Base-by-base conservation (phyloP, 495 filamentous ascomycete species). In the Aspergillus avenaceus region DNA sequence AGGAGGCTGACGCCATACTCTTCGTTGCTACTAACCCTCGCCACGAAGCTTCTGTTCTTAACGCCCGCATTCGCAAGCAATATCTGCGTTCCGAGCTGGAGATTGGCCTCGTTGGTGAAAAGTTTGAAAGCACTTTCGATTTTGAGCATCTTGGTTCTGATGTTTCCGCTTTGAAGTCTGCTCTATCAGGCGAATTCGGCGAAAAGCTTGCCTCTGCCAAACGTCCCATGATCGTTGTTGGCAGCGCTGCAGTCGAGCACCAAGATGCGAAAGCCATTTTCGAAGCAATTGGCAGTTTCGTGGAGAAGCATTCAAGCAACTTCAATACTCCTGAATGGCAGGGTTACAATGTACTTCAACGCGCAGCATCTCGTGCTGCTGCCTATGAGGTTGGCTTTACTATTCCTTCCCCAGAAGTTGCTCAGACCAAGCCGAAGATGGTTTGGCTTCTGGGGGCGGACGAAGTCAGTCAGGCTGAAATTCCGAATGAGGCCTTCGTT, bases 361-460 rank as follows among this genome's bases (percentile, higher is more conserved):
- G 91, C 47, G 86, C 87, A 13, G 93, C 93, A 46, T 97, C 95
- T 42, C 83, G 93, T 41, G 84, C 84, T 16, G 93, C 88, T 56
- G 93, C 93, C 37, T 98, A 90, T 67, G 93, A 98, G 69, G 80
- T 98, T 58, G 93, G 93, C 63, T 98, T 97, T 70, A 87, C 87
- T 34, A 79, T 85, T 1, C 89, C 91, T 16, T 93, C 88, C 21
- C 75, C 84, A 4, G 73, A 78, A 26, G 87, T 93, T 41, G 84
- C 91, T 19, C 74, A 86, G 54, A 90, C 85, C 7, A 87, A 81
- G 52, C 88, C 93, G 36, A 98, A 97, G 77, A 87, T 98, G 61
- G 70, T 98, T 66, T 98, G 91, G 90, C 88, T 98, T 37, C 83
- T 98, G 31, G 95, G 93, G 31, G 93, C 93, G 21, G 93, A 97